These are phyloP conservation scores for Saitoella complicata DNA, from an alignment of 805 yeast genomes.

Conservation along the genomic window DNA sequence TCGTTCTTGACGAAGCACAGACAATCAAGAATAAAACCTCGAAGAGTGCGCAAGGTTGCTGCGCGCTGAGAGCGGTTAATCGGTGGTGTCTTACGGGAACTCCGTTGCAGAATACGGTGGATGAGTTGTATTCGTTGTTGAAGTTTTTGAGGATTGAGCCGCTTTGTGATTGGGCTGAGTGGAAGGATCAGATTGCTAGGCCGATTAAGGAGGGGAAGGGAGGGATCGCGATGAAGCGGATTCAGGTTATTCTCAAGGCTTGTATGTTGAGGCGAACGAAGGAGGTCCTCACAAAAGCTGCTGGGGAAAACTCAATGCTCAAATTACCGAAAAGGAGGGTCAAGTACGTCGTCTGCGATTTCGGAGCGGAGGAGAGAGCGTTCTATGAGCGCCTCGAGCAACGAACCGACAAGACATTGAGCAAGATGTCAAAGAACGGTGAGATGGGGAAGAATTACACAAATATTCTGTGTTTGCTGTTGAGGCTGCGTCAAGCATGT, in stretches of 20 bases:
- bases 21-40: conserved; percentile 37
- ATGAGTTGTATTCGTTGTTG: conserved; percentile 37
- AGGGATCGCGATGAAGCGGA: conserved; percentile 13
- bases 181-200: conserved; percentile 17
- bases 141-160: conserved; percentile 24
- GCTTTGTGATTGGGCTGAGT: conserved; percentile 12
- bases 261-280: conserved; percentile 35
- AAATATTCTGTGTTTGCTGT: conserved; percentile 49
- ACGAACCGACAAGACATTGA: conserved; percentile 15
- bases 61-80: conserved; percentile 25
- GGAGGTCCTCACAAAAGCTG: conserved; percentile 16
- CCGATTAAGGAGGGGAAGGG: conserved; percentile 16
- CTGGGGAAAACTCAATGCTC: conserved; percentile 5
- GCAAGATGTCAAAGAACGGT: conserved; percentile 23
- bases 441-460: conserved; percentile 27
- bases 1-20: conserved; percentile 55
- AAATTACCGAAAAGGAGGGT: conserved; percentile 30
- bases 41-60: conserved; percentile 31
- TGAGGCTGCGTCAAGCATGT: conserved; percentile 53
- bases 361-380: conserved; percentile 38
- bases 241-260: conserved; percentile 17
- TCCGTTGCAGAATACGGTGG: conserved; percentile 41
- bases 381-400: conserved; percentile 44
- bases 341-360: conserved; percentile 25
- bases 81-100: conserved; percentile 54